These are phyloP conservation scores for Pestalotiopsis sp. DNA, from an alignment of 2,329 filamentous ascomycete species.

Conservation along the genomic window DNA sequence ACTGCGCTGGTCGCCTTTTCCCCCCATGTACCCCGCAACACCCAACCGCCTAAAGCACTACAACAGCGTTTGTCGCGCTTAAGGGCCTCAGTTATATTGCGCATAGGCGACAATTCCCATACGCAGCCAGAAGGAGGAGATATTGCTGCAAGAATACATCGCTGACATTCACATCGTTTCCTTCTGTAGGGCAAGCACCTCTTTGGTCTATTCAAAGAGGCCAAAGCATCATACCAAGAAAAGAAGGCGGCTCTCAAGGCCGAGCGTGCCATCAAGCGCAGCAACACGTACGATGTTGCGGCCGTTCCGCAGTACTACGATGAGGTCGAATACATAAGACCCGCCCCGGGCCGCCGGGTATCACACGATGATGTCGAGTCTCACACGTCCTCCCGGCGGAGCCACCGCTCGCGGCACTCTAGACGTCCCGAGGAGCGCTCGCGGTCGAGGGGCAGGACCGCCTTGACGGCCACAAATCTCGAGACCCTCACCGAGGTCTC, in stretches of 20 bases:
- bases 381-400: slow-evolving; percentile 45
- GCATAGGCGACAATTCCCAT: neutral
- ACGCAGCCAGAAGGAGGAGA: neutral
- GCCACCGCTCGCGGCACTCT: slow-evolving; percentile 40
- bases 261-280: slow-evolving; percentile 59
- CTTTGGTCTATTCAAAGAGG: slow-evolving; percentile 88
- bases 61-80: slow-evolving; percentile 1
- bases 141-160: neutral
- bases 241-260: slow-evolving; percentile 82
- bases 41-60: neutral
- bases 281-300: slow-evolving; percentile 56
- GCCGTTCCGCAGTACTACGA: slow-evolving; percentile 31
- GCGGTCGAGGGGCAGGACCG: slow-evolving; percentile 35
- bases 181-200: slow-evolving; percentile 80
- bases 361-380: slow-evolving; percentile 37
- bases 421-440: slow-evolving; percentile 34
- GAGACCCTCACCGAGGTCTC: slow-evolving; percentile 56
- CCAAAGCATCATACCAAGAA: slow-evolving; percentile 83
- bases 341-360: slow-evolving; percentile 16
- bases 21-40: slow-evolving; percentile 4
- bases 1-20: neutral
- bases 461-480: slow-evolving; percentile 56
- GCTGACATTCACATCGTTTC: neutral
- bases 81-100: neutral
- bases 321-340: slow-evolving; percentile 28